Base-by-base conservation (phyloP, 2,329 filamentous ascomycete genomes). In the Keithomyces neogunnii region DNA sequence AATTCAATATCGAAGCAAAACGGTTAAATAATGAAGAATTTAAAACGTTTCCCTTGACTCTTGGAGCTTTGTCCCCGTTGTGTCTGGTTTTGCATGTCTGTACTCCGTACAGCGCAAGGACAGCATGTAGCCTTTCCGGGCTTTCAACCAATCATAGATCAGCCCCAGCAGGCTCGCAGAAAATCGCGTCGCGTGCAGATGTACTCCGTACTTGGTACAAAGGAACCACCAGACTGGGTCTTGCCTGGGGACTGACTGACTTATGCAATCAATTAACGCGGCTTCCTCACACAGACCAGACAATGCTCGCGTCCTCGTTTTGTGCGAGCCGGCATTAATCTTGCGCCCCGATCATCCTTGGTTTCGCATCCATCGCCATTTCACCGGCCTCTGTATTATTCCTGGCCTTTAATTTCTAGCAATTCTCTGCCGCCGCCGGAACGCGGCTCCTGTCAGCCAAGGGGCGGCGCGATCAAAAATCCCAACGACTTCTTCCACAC, bases 251-350 rank as follows among this genome's bases (percentile, higher is more conserved):
- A 19, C 19, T 19, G 19, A 19, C 19, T 19, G 19, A 19, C 19
- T 19, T 42, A 47, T 57, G 48, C 54, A 56, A 45, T 44, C 54
- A 52, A 56, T 52, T 54, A 54, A 56, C 54, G 54, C 54, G 50
- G 44, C 48, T 40, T 48, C 47, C 28, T 40, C 33, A 13, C 28
- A 30, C 36, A 38, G 35, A 19, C 47, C n/a, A 48, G 10, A 26
- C n/a, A 8, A n/a, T 31, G 35, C 35, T 31, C 26, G 26, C 47
- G 2, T 28, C 3, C 10, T 44, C 40, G 30, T 30, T 11, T 26
- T 44, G 40, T 30, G 40, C 28, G 38, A 26, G 40, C 6, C 28
- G 19, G 26, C 40, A 44, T 28, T 42, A 26, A n/a, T n/a, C 39
- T 28, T 10, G 26, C 19, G n/a, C 39, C 19, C 39, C 4, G 28